A percentile compares a stretch with the other conserved stretches of the same genome.
phyloP scores from a whole-genome alignment of 352 stramenopile genomes.

The Globisporangium sylvaticum region DNA sequence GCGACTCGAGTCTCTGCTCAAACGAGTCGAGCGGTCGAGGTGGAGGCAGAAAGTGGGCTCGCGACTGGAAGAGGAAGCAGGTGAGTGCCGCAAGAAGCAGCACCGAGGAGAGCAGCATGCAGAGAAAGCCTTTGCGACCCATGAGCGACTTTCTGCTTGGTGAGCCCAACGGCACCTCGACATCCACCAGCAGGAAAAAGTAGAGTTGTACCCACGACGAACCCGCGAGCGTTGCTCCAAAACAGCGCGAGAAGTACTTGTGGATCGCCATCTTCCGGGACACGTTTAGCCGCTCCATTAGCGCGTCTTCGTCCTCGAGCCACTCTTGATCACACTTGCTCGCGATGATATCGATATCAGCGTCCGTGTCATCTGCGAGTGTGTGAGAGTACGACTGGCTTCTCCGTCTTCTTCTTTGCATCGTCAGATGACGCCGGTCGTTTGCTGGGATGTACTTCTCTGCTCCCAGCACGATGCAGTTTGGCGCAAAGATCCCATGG shows the following conservation, averaged over 20 bases:
- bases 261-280: conserved; percentile 11
- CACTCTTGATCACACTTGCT: conserved; percentile 3
- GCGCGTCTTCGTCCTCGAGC: background rate
- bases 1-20: conserved; percentile 34
- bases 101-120: conserved; percentile 37
- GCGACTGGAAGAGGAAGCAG: conserved; percentile 49
- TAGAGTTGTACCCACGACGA: conserved; percentile 48
- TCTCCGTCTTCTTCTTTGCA: background rate
- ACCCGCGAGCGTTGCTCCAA: conserved; percentile 35
- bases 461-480: conserved; percentile 43
- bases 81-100: conserved; percentile 34
- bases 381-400: background rate
- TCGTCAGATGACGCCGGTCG: conserved; percentile 4
- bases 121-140: conserved; percentile 23
- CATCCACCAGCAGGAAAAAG: conserved; percentile 49
- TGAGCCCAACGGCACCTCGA: conserved; percentile 16
- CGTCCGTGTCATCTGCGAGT: conserved; percentile 1
- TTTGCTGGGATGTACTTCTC: conserved; percentile 18
- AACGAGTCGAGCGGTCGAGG: conserved; percentile 8
- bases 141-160: conserved; percentile 2
- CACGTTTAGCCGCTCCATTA: background rate
- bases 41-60: conserved; percentile 17
- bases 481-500: conserved; percentile 47
- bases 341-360: conserved; percentile 7
- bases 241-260: conserved; percentile 37